phyloP scores from a whole-genome alignment of 225 moss, liverwort and hornwort genomes.

The Lunularia cruciata region DNA sequence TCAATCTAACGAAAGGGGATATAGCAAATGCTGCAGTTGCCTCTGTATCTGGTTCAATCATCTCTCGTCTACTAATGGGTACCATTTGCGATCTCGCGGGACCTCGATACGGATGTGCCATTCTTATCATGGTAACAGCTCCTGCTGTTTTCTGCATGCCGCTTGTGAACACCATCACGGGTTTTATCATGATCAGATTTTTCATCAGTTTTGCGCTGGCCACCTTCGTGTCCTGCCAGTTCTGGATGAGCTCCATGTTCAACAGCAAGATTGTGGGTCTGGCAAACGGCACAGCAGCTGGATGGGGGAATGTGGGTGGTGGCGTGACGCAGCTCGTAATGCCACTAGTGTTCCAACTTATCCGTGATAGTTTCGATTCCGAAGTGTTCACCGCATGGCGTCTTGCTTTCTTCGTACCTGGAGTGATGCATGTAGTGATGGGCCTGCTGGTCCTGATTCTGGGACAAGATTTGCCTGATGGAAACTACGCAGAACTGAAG shows the following conservation, averaged over 20 bases:
- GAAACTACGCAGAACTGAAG: conserved; percentile 51
- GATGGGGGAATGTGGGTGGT: conserved; percentile 80
- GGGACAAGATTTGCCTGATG: conserved; percentile 76
- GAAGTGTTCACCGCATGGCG: conserved; percentile 61
- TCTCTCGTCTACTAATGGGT: conserved; percentile 75
- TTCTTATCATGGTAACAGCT: conserved; percentile 59
- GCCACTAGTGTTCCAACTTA: conserved; percentile 67
- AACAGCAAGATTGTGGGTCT: conserved; percentile 74
- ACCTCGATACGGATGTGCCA: conserved; percentile 73
- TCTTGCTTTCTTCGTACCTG: conserved; percentile 61
- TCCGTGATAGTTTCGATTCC: conserved; percentile 38
- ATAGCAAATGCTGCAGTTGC: conserved; percentile 73
- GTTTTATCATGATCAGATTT: conserved; percentile 65
- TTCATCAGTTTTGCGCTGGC: conserved; percentile 82
- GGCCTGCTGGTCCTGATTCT: conserved; percentile 52
- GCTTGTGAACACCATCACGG: conserved; percentile 34
- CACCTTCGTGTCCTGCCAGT: conserved; percentile 80
- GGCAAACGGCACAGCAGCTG: conserved; percentile 69
- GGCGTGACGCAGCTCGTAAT: conserved; percentile 81
- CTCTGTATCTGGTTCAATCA: conserved; percentile 62
- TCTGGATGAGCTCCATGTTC: conserved; percentile 91
- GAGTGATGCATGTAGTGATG: conserved; percentile 66
- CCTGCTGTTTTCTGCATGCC: conserved; percentile 76
- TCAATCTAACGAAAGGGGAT: conserved; percentile 55
- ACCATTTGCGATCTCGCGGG: conserved; percentile 71